Evolutionary conservation across 2,329 filamentous ascomycete genomes (phyloP).

Genomic region (Talaromyces sp.): DNA sequence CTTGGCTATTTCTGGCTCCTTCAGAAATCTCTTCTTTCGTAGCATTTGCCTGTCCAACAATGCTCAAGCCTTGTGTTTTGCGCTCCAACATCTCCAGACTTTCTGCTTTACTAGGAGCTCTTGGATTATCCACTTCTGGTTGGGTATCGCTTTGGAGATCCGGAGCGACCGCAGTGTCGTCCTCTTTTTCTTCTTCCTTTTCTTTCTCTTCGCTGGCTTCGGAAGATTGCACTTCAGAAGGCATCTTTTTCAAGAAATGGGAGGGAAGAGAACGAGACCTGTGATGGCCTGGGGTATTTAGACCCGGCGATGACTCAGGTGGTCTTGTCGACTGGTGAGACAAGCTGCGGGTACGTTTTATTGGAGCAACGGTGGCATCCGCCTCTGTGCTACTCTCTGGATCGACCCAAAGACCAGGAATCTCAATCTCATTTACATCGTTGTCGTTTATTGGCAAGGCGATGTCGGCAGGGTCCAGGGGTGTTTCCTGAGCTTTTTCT

Average conservation of each 20-base stretch:
- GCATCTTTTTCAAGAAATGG: slow-evolving; percentile 6
- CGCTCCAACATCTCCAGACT: not conserved
- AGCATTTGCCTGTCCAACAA: not conserved
- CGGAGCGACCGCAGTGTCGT: not conserved
- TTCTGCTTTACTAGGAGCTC: not conserved
- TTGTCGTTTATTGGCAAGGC: slow-evolving; percentile 43
- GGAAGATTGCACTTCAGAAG: not conserved
- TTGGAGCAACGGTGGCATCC: slow-evolving; percentile 33
- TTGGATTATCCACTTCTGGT: not conserved
- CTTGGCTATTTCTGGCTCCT: not conserved
- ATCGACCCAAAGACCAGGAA: slow-evolving; percentile 45
- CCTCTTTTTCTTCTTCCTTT: not conserved
- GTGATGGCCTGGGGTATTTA: slow-evolving; percentile 19
- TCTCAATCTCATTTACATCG: slow-evolving; percentile 69
- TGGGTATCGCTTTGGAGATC: not conserved
- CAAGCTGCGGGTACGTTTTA: slow-evolving; percentile 35
- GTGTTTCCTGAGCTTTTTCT: slow-evolving; percentile 9
- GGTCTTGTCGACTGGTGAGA: slow-evolving; percentile 18
- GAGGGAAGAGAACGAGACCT: slow-evolving; percentile 50
- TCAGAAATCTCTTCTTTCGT: not conserved
- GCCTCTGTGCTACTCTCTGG: slow-evolving; percentile 49
- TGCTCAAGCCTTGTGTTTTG: not conserved
- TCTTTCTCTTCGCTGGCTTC: not conserved
- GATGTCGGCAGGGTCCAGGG: slow-evolving; percentile 27
- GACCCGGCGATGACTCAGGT: not conserved